These are phyloP conservation scores for Globisporangium splendens DNA, from an alignment of 352 stramenopile species.

Conservation along the genomic window DNA sequence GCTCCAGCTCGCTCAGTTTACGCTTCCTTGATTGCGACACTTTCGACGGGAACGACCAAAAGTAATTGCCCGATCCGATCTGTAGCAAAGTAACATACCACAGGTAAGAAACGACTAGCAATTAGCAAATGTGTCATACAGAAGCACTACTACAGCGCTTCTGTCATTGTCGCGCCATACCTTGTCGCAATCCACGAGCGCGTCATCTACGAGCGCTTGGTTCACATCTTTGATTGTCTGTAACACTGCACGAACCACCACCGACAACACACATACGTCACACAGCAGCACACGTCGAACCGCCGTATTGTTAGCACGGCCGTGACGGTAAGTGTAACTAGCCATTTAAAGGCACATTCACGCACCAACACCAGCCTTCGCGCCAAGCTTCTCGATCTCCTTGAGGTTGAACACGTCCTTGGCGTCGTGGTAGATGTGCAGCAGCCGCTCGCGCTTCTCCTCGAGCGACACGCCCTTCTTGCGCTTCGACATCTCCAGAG, in stretches of 20 bases:
- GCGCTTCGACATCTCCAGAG: slow-evolving; percentile 49
- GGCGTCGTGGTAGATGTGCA: slow-evolving; percentile 83
- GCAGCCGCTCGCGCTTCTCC: slow-evolving; percentile 82
- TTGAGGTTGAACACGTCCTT: slow-evolving; percentile 87
- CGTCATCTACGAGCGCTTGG: slow-evolving; percentile 80
- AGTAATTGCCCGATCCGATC: slow-evolving; percentile 87
- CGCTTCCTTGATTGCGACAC: slow-evolving; percentile 74
- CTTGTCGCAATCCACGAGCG: slow-evolving; percentile 81
- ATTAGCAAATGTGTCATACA: not conserved
- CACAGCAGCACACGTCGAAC: not conserved
- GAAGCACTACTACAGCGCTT: not conserved
- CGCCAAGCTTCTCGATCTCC: slow-evolving; percentile 82
- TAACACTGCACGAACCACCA: slow-evolving; percentile 63
- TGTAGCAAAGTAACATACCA: too few species aligned
- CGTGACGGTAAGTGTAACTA: too few species aligned
- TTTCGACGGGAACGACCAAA: slow-evolving; percentile 87
- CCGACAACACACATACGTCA: slow-evolving; percentile 1
- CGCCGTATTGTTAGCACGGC: not conserved
- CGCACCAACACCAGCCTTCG: slow-evolving; percentile 79
- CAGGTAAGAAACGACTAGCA: too few species aligned
- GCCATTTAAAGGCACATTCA: too few species aligned
- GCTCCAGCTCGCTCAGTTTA: slow-evolving; percentile 64
- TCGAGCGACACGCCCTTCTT: slow-evolving; percentile 81
- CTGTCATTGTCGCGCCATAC: slow-evolving; percentile 14
- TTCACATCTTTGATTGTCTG: slow-evolving; percentile 89